phyloP scores from a whole-genome alignment of 1,284 basidiomycete genomes.

The Ganoderma sinense region DNA sequence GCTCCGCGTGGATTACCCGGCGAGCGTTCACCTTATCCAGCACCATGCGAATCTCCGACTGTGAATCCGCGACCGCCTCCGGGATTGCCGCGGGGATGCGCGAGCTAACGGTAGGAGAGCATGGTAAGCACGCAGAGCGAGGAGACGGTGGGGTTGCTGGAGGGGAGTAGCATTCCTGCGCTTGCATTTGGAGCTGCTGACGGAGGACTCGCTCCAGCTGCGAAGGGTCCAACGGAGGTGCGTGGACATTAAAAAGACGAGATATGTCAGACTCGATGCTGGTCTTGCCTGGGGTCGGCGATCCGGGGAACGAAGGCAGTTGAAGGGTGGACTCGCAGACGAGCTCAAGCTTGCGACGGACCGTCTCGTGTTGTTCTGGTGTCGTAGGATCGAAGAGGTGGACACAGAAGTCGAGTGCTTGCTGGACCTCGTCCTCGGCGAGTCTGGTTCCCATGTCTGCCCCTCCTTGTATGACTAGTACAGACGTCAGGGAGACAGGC shows the following conservation, averaged over 20 bases:
- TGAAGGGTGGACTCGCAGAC: conserved; percentile 12
- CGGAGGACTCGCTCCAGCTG: conserved; percentile 24
- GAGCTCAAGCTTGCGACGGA: conserved; percentile 37
- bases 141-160: conserved; percentile 6
- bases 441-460: conserved; percentile 74
- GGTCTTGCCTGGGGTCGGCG: conserved; percentile 11
- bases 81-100: conserved; percentile 14
- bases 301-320: conserved; percentile 2
- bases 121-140: conserved; percentile 30
- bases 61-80: conserved; percentile 11
- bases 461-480: conserved; percentile 76
- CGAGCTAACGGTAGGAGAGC: conserved; percentile 28
- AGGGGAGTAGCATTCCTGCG: not conserved
- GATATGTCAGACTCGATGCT: conserved; percentile 5
- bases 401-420: conserved; percentile 50
- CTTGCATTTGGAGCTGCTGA: conserved; percentile 20
- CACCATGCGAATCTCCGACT: conserved; percentile 43
- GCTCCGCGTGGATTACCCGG: conserved; percentile 47
- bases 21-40: conserved; percentile 49
- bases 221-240: conserved; percentile 38
- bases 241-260: conserved; percentile 40
- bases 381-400: conserved; percentile 48
- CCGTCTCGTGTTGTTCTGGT: conserved; percentile 43
- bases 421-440: conserved; percentile 73
- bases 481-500: not conserved